Base-by-base conservation (phyloP, 306 rosid species). In the Lathyrus sativus region DNA sequence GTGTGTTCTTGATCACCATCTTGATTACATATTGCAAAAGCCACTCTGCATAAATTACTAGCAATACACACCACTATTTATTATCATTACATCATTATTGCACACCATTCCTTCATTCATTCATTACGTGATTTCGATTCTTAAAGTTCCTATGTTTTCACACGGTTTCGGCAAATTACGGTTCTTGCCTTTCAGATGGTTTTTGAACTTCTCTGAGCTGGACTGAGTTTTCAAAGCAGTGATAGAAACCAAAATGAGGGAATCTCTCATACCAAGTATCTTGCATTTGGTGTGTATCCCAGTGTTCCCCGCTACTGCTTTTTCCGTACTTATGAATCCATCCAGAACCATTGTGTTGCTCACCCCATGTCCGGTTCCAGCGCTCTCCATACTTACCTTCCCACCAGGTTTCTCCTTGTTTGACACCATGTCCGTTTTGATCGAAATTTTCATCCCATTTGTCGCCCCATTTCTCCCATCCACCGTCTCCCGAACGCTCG, bases 321-420 rank as follows among this genome's bases (percentile, higher is more conserved):
- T 83, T 85, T 8, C 99, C 99, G 41, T 95, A 95, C 77, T 95
- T 95, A 72, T 95, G 99, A 77, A 95, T 7, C 97, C 97, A 95
- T 46, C 99, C 96, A 33, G 96, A 84, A 65, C 99, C 86, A 18
- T 83, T 83, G 84, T 95, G 99, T 57, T 79, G 76, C 85, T 95
- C 99, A 0, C 97, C 99, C 99, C 99, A 95, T 4, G 99, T 90
- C 37, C 91, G 79, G 81, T 88, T 95, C 99, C 99, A 95, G 14
- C 85, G 76, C 31, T 95, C 92, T 38, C 95, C 95, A 2, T 78
- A 78, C 74, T 81, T 87, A 3, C 97, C 95, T 73, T 81, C 92
- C 97, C 99, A 95, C 99, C 99, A 95, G 15, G 84, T 88, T 79
- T 95, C 99, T 0, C 99, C 99, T 65, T 95, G 99, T 83, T 95